phyloP scores from a whole-genome alignment of 2,329 filamentous ascomycete genomes.

The Emergomyces orientalis region DNA sequence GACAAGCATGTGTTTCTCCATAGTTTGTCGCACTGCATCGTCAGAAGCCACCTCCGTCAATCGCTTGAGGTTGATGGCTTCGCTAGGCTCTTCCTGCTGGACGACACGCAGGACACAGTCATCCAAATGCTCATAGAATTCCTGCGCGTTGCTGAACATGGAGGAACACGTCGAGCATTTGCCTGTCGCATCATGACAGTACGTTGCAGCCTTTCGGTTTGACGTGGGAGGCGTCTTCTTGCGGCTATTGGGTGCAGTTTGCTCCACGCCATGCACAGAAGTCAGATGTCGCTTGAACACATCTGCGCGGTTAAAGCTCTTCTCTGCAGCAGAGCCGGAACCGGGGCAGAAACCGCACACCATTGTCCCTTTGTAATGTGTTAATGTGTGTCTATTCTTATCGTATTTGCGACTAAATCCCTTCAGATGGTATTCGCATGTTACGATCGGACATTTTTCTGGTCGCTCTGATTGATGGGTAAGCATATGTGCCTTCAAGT shows the following conservation, averaged over 20 bases:
- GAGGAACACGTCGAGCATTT: conserved; percentile 87
- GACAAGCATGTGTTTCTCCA: conserved; percentile 49
- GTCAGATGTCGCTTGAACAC: conserved; percentile 93
- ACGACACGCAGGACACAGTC: conserved; percentile 58
- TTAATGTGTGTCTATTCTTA: conserved; percentile 88
- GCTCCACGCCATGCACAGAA: conserved; percentile 83
- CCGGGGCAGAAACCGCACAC: conserved; percentile 91
- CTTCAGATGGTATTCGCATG: conserved; percentile 84
- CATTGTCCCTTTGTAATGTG: conserved; percentile 96
- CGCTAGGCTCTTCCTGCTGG: conserved; percentile 48
- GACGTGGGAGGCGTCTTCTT: conserved; percentile 53
- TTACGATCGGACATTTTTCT: conserved; percentile 87
- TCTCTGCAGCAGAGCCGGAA: conserved; percentile 78
- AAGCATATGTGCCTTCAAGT: conserved; percentile 87
- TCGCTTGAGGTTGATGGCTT: conserved; percentile 48
- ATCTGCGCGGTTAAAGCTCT: conserved; percentile 90
- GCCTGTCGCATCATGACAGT: conserved; percentile 67
- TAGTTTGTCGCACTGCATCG: conserved; percentile 47
- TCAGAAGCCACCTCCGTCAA: conserved; percentile 52
- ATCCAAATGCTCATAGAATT: conserved; percentile 93
- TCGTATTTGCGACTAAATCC: conserved; percentile 94
- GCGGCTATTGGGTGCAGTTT: conserved; percentile 82
- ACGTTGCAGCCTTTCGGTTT: conserved; percentile 59
- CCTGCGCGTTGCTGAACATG: conserved; percentile 77
- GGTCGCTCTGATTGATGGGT: conserved; percentile 86